A percentile compares a stretch with the other conserved stretches of the same genome.
These are phyloP conservation scores for Rickenella mellea DNA, from an alignment of 768 basidiomycete species.

Conservation along the genomic window DNA sequence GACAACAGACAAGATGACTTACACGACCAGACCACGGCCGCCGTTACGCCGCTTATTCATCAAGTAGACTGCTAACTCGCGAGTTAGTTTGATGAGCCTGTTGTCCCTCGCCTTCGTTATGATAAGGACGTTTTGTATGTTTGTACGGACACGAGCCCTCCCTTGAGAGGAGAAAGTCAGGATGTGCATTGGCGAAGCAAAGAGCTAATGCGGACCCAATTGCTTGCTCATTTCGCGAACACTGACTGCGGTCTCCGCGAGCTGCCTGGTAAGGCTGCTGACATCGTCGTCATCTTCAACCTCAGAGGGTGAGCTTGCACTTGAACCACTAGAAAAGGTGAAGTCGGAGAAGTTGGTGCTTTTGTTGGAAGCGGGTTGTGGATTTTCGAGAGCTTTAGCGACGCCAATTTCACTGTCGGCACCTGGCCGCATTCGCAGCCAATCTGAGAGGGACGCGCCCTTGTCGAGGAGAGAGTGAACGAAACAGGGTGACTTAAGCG, in stretches of 20 bases:
- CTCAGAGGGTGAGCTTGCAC: conserved; percentile 19
- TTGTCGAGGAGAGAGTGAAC: conserved; percentile 89
- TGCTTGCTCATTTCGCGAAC: conserved; percentile 99
- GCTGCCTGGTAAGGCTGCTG: conserved; percentile 77
- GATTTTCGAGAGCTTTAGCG: conserved; percentile 36
- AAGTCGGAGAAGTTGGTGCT: conserved; percentile 13
- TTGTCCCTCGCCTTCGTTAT: conserved; percentile 98
- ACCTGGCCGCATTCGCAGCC: conserved; percentile 38
- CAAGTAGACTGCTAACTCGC: conserved; percentile 88
- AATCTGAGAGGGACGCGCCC: conserved; percentile 67
- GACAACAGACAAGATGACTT: conserved; percentile 19
- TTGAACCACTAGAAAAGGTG: conserved; percentile 11
- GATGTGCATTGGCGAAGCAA: conserved; percentile 3
- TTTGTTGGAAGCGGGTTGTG: conserved; percentile 2
- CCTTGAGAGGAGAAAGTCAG: conserved; percentile 36
- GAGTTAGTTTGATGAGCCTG: conserved; percentile 87
- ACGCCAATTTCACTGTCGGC: conserved; percentile 33
- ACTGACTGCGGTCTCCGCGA: conserved; percentile 94
- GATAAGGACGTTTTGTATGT: conserved; percentile 89
- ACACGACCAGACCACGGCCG: conserved; percentile 83
- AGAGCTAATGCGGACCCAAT: conserved; percentile 52
- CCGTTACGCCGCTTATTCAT: conserved; percentile 77
- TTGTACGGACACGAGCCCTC: conserved; percentile 82
- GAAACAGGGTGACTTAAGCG: conserved; percentile 74
- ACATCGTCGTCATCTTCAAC: conserved; percentile 59